Evolutionary conservation across 345 rosid genomes (phyloP), one percentile per base, ranked within the genome.

Genomic region (Capsella bursapastoris): DNA sequence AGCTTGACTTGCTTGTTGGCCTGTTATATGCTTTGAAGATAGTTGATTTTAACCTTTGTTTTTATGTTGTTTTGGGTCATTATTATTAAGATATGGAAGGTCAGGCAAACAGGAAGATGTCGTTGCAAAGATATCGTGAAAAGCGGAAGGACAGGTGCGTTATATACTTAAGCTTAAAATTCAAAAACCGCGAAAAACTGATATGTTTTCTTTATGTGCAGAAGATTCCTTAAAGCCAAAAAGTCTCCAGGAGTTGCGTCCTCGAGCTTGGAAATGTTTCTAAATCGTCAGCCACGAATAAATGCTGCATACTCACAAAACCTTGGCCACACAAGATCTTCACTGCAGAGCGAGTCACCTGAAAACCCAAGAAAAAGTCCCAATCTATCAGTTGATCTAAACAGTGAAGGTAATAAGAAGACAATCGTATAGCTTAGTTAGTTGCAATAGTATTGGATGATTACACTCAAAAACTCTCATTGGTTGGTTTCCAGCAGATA

Each of bases 71-170:
- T 40, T 59, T 18, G 64, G 63, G 25, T 32, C 13, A 69, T 72
- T 74, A 69, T 72, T 74, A 41, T 69, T 76, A 50, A 88, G 96
- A 85, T 84, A 68, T 79, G 69, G 96, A 90, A 32, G 88, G 88
- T 41, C 94, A 87, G 74, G 74, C 82, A 8, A 87, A 72, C 82
- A 81, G 96, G 68, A 84, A 85, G 79, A 75, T 82, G 22, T 86
- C 81, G 31, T 73, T 88, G 87, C 94, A 84, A 78, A 85, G 88
- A 82, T 92, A 88, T 69, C 83, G 58, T 14, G 92, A 90, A 66
- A 92, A 90, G 87, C 80, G 85, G 22, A 90, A 88, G 58, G 93
- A 87, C 74, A 92, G 97, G 97, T 90, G 49, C 15, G 4, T 28
- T 57, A 40, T 13, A 64, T 27, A 6, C 37, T 67, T 40, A 16